These are phyloP conservation scores for Nitzschia sp. DNA, from an alignment of 108 stramenopile genomes.

Conservation along the genomic window DNA sequence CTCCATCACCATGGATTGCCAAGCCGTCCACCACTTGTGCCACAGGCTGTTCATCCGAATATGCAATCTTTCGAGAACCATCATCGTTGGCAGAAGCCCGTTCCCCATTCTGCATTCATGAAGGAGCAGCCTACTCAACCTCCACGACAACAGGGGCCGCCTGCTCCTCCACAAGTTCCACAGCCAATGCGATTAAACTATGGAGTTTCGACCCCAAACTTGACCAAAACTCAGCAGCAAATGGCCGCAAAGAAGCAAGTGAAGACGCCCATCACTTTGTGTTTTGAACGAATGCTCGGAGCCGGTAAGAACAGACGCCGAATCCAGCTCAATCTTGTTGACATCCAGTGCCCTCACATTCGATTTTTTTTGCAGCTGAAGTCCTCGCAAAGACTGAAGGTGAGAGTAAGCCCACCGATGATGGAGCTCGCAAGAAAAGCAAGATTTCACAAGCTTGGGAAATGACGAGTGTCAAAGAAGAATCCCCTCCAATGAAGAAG, in stretches of 20 bases:
- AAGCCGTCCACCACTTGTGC: not conserved
- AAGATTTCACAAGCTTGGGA: slow-evolving; percentile 10
- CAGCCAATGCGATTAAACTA: slow-evolving; percentile 7
- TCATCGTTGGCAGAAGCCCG: not conserved
- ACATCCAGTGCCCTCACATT: slow-evolving; percentile 1
- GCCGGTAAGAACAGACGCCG: slow-evolving; percentile 39
- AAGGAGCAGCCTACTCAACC: not conserved
- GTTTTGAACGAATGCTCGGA: slow-evolving; percentile 56
- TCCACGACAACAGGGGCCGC: not conserved
- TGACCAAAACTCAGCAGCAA: not conserved
- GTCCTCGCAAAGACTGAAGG: slow-evolving; percentile 11
- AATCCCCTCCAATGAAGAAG: slow-evolving; percentile 12
- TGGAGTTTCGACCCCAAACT: slow-evolving; percentile 9
- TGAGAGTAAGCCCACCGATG: not conserved
- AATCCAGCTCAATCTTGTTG: not conserved
- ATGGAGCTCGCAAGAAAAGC: slow-evolving; percentile 1
- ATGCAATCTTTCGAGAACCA: not conserved
- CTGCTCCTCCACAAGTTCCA: slow-evolving; percentile 4
- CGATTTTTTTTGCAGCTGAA: slow-evolving; percentile 14
- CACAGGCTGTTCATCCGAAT: not conserved
- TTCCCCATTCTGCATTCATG: not conserved
- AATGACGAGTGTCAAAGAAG: not conserved
- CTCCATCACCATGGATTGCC: not conserved
- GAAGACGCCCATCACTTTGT: slow-evolving; percentile 53
- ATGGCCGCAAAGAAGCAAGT: slow-evolving; percentile 4